phyloP scores from a whole-genome alignment of 345 rosid genomes.

The Turnera subulata region DNA sequence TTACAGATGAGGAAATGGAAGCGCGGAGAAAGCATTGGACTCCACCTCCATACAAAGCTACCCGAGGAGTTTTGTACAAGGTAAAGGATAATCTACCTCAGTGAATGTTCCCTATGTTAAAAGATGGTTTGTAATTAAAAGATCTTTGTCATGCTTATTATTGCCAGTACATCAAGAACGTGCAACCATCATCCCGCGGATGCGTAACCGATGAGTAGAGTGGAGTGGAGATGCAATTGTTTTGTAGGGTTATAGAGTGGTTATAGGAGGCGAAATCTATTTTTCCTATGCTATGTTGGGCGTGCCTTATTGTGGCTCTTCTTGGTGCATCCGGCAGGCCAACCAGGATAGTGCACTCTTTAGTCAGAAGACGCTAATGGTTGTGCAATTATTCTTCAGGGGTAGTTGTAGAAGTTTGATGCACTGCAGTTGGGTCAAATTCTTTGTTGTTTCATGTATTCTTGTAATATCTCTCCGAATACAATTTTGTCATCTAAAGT shows the following conservation, averaged over 20 bases:
- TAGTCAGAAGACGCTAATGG: too few species aligned
- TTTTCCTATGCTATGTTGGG: background rate
- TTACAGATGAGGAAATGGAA: conserved; percentile 56
- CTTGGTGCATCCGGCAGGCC: background rate
- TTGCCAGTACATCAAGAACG: conserved; percentile 89
- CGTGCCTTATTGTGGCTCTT: background rate
- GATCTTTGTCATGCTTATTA: conserved; percentile 1
- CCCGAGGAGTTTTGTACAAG: conserved; percentile 73
- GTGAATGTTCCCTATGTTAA: background rate
- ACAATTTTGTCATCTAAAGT: too few species aligned
- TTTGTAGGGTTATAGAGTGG: background rate
- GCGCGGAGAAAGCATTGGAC: conserved; percentile 72
- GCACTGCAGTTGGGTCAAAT: too few species aligned
- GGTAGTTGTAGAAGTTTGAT: too few species aligned
- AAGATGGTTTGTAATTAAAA: background rate
- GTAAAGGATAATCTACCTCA: conserved; percentile 24
- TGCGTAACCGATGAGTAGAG: conserved; percentile 91
- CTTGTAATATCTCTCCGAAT: too few species aligned
- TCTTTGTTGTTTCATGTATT: too few species aligned
- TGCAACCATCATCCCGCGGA: conserved; percentile 76
- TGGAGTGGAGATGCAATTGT: background rate
- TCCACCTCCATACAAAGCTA: conserved; percentile 68
- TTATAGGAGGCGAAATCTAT: too few species aligned
- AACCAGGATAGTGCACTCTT: too few species aligned
- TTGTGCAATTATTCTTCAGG: too few species aligned